phyloP scores from a whole-genome alignment of 179 eudicot species.

The Beta macrorhiza region DNA sequence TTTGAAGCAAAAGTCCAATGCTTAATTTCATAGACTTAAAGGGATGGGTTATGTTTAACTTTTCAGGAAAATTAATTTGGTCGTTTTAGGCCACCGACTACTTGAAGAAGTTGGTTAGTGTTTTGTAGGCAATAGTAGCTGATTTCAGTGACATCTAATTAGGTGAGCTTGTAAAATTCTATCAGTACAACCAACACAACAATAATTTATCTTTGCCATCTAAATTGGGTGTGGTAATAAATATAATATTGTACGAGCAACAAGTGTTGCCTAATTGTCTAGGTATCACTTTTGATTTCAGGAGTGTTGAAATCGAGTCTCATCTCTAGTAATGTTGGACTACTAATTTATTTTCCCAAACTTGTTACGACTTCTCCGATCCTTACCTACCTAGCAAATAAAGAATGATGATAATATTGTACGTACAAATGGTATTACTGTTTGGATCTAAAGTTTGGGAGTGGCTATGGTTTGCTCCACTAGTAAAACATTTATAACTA shows the following conservation, averaged over 20 bases:
- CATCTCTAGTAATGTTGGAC: too few species aligned
- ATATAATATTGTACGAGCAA: too few species aligned
- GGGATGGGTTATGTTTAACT: not conserved
- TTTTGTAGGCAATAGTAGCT: not conserved
- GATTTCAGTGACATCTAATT: slow-evolving; percentile 12
- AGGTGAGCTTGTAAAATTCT: not conserved
- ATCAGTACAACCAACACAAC: slow-evolving; percentile 6
- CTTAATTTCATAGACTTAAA: not conserved
- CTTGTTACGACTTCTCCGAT: too few species aligned
- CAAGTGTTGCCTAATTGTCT: too few species aligned
- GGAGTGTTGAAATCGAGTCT: too few species aligned
- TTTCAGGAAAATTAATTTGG: not conserved
- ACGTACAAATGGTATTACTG: not conserved
- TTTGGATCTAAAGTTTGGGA: not conserved
- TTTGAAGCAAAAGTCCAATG: slow-evolving; percentile 10
- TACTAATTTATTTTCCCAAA: too few species aligned
- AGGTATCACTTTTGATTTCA: too few species aligned
- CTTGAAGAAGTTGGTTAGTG: not conserved
- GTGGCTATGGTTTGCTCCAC: slow-evolving; percentile 12
- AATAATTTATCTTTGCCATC: not conserved
- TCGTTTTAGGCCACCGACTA: slow-evolving; percentile 25
- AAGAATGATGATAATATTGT: too few species aligned
- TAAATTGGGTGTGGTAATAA: not conserved
- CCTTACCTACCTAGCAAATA: too few species aligned
- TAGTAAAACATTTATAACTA: not conserved